Base-by-base conservation (phyloP, 257 asterid species). In the Solanum stenotomum region DNA sequence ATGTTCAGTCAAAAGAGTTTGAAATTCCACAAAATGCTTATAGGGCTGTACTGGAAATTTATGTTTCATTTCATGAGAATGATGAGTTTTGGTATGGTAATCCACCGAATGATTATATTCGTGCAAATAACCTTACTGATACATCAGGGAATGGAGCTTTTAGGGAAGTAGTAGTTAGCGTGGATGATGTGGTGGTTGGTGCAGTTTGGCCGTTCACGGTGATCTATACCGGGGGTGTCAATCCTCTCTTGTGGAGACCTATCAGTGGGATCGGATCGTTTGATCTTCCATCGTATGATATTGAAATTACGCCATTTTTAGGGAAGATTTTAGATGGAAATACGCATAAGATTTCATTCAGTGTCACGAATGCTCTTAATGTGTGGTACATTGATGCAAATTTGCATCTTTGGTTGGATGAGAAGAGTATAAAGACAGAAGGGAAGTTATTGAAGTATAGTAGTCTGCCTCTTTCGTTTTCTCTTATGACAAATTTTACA, bases 331-430 rank as follows among this genome's bases (percentile, higher is more conserved):
- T 95, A 87, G 98, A 96, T 88, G 98, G 94, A n/a, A 88, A 91
- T 52, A 61, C 68, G 15, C 99, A 96, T 87, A 67, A 84, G 46
- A 87, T 96, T 8, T 88, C 89, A 7, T 95, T 96, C 18, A 77
- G 93, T 6, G 98, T 96, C 61, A 91, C 95, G 0, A 90, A 94
- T 68, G 99, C 96, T 29, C 90, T 96, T 61, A 96, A 92, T 31
- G 98, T 94, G 20, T 96, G 99, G 99, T 96, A 90, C 11, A 79
- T 96, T 35, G 95, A 96, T 82, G 99, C 99, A 11, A 96, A 96
- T 92, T 88, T 95, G 92, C 99, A 96, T 90, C 94, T 96, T 67
- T 96, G 98, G 98, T 67, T 96, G 88, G 99, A 95, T 22, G 72
- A 44, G 18, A 90, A 90, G 89, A 91, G 92, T 35, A 87, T 27